Evolutionary conservation across 1,284 basidiomycete genomes (phyloP), one percentile per base, ranked within the genome.

Genomic region (Trametes pubescens): DNA sequence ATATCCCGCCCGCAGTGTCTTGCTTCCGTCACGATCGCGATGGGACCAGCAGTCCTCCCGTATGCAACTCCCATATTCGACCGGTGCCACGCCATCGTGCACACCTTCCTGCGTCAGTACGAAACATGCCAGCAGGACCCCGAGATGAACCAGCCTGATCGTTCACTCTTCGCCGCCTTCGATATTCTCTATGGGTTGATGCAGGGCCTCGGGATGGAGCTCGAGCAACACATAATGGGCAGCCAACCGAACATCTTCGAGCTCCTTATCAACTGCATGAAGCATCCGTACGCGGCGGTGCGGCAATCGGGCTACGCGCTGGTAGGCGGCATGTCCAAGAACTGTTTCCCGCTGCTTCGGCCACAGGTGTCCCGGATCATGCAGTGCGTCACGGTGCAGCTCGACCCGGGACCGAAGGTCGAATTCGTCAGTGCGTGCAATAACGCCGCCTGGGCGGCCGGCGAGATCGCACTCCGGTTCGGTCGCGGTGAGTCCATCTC

Each of bases 371-470:
- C 92, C 1, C 85, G 87, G 37, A 90, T 99, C 75, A 97, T 99
- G 93, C 86, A 90, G 16, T 92, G 96, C 73, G 84, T 99, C 60
- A 93, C 95, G 61, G 80, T 87, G 46, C 96, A 99, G 75, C 92
- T 99, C 66, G 92, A 96, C 68, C 90, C 93, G 2, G 94, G 96
- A 73, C 92, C 94, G 4, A 93, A 93, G 74, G 85, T 92, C 43
- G 95, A 98, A 76, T 95, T 96, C 75, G 89, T 99, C 66, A 96
- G 93, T 68, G 98, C 98, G 13, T 98, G 95, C 79, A 99, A 99
- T 81, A 99, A 99, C 75, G 98, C 98, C n/a, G 96, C 97, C 1
- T 99, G 98, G 98, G 96, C 95, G 21, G 95, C 97, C 16, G 98
- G 98, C 52, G 98, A 99, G 79, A 94, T 99, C 51, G 95, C 98